Evolutionary conservation across 2,329 filamentous ascomycete species (phyloP).

Genomic region (Aureobasidium sp.): DNA sequence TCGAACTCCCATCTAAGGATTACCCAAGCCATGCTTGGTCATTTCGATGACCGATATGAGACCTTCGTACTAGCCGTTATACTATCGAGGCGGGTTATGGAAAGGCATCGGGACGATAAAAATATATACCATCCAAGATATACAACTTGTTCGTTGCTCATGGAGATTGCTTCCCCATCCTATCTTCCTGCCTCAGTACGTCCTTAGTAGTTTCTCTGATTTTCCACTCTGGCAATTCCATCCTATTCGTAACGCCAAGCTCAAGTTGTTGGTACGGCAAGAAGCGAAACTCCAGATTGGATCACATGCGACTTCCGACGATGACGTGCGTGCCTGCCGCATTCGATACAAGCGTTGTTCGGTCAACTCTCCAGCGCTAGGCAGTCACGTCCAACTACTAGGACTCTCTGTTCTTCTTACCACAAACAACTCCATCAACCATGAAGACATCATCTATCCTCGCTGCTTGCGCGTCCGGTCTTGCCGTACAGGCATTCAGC

Average conservation of each 20-base stretch:
- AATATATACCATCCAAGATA: too few species aligned
- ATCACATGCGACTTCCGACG: neutral
- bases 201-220: too few species aligned
- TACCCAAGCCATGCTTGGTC: constrained; percentile 10
- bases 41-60: constrained; percentile 10
- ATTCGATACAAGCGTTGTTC: constrained; percentile 11
- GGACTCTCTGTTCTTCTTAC: neutral
- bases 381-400: neutral
- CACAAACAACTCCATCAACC: neutral
- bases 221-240: too few species aligned
- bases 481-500: constrained; percentile 14
- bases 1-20: constrained; percentile 1
- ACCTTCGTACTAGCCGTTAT: constrained; percentile 11
- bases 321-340: constrained; percentile 6
- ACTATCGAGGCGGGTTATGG: constrained; percentile 9
- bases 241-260: neutral
- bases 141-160: too few species aligned
- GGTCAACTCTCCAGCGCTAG: constrained; percentile 6
- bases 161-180: too few species aligned
- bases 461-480: constrained; percentile 10
- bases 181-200: too few species aligned
- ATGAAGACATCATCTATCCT: constrained; percentile 13
- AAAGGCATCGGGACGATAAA: too few species aligned
- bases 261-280: neutral
- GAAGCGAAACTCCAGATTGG: neutral